A percentile compares a stretch with the other conserved stretches of the same genome.
Evolutionary conservation across 2,329 filamentous ascomycete genomes (phyloP).

Genomic region (Penicillium frequentans): DNA sequence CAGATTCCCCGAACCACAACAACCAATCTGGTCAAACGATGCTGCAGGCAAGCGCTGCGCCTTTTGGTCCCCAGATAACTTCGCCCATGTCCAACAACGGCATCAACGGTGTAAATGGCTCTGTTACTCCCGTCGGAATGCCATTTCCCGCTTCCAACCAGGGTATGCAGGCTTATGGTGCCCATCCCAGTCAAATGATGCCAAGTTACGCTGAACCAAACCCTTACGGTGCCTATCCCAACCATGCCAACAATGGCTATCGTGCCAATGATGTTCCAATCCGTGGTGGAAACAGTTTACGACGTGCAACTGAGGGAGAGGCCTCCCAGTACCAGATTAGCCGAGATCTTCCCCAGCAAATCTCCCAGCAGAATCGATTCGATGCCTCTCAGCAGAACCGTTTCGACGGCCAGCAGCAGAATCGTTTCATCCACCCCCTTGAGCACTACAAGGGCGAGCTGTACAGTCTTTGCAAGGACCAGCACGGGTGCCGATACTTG

Average conservation of each 20-base stretch:
- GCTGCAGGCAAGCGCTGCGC: slow-evolving; percentile 75
- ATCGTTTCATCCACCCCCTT: slow-evolving; percentile 80
- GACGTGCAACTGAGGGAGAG: slow-evolving; percentile 51
- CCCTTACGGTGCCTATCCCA: slow-evolving; percentile 52
- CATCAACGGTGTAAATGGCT: slow-evolving; percentile 18
- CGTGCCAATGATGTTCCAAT: slow-evolving; percentile 72
- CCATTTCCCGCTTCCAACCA: slow-evolving; percentile 52
- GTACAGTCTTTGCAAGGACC: slow-evolving; percentile 91
- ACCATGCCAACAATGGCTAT: slow-evolving; percentile 48
- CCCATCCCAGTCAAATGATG: slow-evolving; percentile 36
- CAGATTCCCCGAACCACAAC: slow-evolving; percentile 47
- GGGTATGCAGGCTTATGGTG: slow-evolving; percentile 47
- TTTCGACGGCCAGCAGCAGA: slow-evolving; percentile 29
- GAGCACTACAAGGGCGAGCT: slow-evolving; percentile 81
- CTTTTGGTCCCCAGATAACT: slow-evolving; percentile 69
- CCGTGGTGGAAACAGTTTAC: slow-evolving; percentile 69
- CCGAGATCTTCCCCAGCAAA: neutral
- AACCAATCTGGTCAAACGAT: slow-evolving; percentile 67
- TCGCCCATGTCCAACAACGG: slow-evolving; percentile 31
- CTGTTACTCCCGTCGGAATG: slow-evolving; percentile 32
- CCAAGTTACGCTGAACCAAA: slow-evolving; percentile 55
- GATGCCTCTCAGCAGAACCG: neutral
- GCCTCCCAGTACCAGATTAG: slow-evolving; percentile 52
- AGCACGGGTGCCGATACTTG: slow-evolving; percentile 93
- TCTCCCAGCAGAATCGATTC: too few relatives aligned